These are phyloP conservation scores for Oryza punctata DNA, from an alignment of 176 grass and related monocot species.

Conservation along the genomic window DNA sequence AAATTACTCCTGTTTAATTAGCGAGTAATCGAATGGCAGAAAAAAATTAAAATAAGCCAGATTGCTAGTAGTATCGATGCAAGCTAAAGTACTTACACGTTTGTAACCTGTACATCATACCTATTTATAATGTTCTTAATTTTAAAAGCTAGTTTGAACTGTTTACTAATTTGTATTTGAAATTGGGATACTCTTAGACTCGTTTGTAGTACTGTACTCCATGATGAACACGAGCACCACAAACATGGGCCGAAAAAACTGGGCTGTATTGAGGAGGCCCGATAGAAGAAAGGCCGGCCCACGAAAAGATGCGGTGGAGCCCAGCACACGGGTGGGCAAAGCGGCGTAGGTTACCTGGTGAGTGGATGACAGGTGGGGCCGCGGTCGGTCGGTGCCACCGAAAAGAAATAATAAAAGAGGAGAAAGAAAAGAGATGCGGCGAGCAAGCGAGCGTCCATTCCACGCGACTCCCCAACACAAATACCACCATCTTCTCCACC, in stretches of 20 bases:
- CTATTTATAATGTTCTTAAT: neutral
- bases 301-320: neutral
- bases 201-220: no score
- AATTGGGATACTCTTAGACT: no score
- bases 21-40: neutral
- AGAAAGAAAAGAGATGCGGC: conserved; percentile 32
- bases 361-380: conserved; percentile 19
- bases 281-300: neutral
- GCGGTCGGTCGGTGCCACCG: conserved; percentile 20
- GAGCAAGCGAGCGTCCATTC: conserved; percentile 43
- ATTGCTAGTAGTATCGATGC: neutral
- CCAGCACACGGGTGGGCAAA: neutral
- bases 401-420: neutral
- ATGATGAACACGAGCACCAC: no score
- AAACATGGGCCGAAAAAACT: no score
- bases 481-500: conserved; percentile 20
- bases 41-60: neutral
- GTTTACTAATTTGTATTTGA: no score
- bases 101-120: neutral
- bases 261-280: no score
- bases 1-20: neutral
- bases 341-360: neutral
- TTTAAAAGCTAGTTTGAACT: neutral
- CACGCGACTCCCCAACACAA: conserved; percentile 57
- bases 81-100: neutral